Evolutionary conservation across 129 eudicot genomes (phyloP), one percentile per base, ranked within the genome.

Genomic region (Artemisia argyi): DNA sequence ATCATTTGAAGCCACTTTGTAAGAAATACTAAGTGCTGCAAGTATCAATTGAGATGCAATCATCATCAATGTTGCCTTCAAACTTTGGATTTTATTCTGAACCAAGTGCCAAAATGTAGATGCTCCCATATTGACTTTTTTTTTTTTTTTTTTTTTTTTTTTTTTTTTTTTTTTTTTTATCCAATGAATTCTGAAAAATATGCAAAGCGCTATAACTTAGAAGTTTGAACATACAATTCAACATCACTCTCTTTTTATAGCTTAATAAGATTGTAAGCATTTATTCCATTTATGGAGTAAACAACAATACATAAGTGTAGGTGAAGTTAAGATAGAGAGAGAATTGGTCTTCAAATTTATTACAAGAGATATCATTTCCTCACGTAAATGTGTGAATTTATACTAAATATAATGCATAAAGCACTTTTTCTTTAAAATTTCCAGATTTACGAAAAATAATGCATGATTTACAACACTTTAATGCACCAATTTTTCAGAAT

Each of bases 21-120:
- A 83, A 0, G 78, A 71, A n/a, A 83, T 17, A 61, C 44, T 76
- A 18, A 61, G 59, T 48, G 58, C 82, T 1, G 76, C 81, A 3
- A 51, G 4, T 4, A 72, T 50, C 11, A 75, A 24, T 30, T 71
- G 47, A 28, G 49, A 68, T 1, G 11, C 22, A 30, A 83, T 60
- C 84, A 83, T 79, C 77, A 71, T 71, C 77, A 78, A 9, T 15
- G 59, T 54, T 3, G 72, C 77, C 82, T 78, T 78, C 50, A 78
- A 63, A 49, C 67, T 68, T 71, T 54, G 51, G 72, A 65, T 75
- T 42, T 73, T 73, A 13, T 19, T 48, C 19, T 48, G 63, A 18
- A 57, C 69, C 42, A 4, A 4, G 20, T 44, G 11, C 17, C 14
- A 12, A n/a, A 11, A 56, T 56, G 9, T 56, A n/a, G 32, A 19